Base-by-base conservation (phyloP, 2,329 filamentous ascomycete species). In the Hymenoscyphus repandus region DNA sequence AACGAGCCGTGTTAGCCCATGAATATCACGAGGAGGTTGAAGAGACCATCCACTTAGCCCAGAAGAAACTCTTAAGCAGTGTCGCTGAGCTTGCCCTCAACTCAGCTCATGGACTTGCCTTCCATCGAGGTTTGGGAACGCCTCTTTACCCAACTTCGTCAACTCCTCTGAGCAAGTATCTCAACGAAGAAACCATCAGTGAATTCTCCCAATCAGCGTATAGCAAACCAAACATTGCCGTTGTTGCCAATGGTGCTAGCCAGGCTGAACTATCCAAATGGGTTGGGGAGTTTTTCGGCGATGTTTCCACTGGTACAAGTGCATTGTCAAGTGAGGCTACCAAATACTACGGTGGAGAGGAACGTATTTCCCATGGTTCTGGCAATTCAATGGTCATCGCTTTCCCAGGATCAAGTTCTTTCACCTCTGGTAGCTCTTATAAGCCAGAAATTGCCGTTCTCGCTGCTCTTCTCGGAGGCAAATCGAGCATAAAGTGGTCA, bases 311-410 rank as follows among this genome's bases (percentile, higher is more conserved):
- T 61, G 70, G 76, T 57, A 70, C 72, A 61, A 15, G 22, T 71
- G 74, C 66, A 73, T 76, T 64, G 57, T 78, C 82, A 68, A 74
- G 75, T 55, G 72, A 81, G 60, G 76, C 86, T 58, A 80, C 83
- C 68, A 93, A 91, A 73, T 99, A 97, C 83, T 88, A 83, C 67
- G 93, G 93, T 70, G 95, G 93, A 67, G 90, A 99, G 78, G 89
- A 95, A 76, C 89, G 93, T 63, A 87, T 88, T 61, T 78, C 87
- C 58, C 87, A 90, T 70, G 77, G 76, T 53, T 76, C 77, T 58
- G 86, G 88, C 61, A 96, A 95, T 74, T 80, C 90, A 39, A 70
- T 96, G 62, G 88, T 96, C 61, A 82, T 99, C 67, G 93, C 83
- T 57, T 97, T 99, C 86, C 88, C 90, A 51, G 91, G 92, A 54